Conservation (phyloP, 345 rosid species). For the Eutrema japonicum region DNA sequence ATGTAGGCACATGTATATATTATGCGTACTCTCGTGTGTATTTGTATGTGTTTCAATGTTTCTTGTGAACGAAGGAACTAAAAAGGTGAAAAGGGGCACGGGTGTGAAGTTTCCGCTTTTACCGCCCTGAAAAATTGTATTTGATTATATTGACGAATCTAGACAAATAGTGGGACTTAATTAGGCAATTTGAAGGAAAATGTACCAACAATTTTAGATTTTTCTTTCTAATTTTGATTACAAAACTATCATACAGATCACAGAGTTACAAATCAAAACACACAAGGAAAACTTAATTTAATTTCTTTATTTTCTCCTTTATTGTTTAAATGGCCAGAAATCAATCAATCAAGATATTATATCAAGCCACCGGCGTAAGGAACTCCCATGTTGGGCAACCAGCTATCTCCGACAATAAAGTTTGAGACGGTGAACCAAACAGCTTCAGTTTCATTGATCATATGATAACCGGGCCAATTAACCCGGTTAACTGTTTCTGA, state of each 20-base stretch:
- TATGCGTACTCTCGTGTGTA: no score
- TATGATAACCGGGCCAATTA: slow-evolving; percentile 50
- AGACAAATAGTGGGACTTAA: not conserved
- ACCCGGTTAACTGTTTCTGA: slow-evolving; percentile 47
- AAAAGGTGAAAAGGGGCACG: not conserved
- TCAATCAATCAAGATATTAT: slow-evolving; percentile 1
- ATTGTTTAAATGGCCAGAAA: not conserved
- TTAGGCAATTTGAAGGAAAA: not conserved
- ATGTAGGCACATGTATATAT: no score
- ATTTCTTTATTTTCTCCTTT: not conserved
- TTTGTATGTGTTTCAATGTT: not conserved
- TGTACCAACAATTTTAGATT: not conserved
- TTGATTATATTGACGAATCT: slow-evolving; percentile 1
- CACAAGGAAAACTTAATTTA: not conserved
- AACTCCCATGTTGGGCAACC: slow-evolving; percentile 47
- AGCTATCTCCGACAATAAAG: slow-evolving; percentile 48
- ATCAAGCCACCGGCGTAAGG: slow-evolving; percentile 37
- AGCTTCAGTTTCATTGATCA: slow-evolving; percentile 48
- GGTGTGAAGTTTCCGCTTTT: not conserved
- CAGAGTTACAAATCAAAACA: slow-evolving; percentile 1
- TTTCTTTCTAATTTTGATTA: not conserved
- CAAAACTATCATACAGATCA: not conserved
- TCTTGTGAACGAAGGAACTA: not conserved
- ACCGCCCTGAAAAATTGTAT: not conserved
- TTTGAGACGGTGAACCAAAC: slow-evolving; percentile 46